phyloP scores from a whole-genome alignment of 495 filamentous ascomycete species.

The Hypoxylon cercidicola region DNA sequence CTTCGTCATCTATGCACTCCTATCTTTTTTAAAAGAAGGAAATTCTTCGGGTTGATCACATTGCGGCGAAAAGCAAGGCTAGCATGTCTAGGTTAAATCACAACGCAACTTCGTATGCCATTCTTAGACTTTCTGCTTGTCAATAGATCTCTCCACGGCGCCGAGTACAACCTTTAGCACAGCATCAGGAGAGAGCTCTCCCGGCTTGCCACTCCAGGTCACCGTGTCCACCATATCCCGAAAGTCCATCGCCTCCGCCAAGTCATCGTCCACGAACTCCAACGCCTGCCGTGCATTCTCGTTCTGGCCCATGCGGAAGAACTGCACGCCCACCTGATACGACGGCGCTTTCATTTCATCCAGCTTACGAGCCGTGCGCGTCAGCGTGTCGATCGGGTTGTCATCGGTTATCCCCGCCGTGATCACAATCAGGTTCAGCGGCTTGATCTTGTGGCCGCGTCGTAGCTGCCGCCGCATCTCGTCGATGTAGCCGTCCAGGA shows the following conservation, averaged over 20 bases:
- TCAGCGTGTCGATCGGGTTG: constrained; percentile 73
- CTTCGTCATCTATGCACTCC: not conserved
- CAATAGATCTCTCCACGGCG: constrained; percentile 55
- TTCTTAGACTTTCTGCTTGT: constrained; percentile 16
- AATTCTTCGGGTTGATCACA: too few species aligned
- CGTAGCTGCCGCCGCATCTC: constrained; percentile 31
- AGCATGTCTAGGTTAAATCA: too few species aligned
- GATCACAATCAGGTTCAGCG: constrained; percentile 85
- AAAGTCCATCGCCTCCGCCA: constrained; percentile 61
- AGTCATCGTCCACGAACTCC: constrained; percentile 73
- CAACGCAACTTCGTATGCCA: too few species aligned
- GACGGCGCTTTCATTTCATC: constrained; percentile 74
- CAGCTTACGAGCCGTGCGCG: constrained; percentile 70
- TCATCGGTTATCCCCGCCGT: constrained; percentile 84
- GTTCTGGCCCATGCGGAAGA: constrained; percentile 87
- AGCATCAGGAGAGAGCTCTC: constrained; percentile 57
- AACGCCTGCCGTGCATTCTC: constrained; percentile 66
- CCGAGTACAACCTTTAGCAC: constrained; percentile 79
- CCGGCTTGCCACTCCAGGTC: constrained; percentile 65
- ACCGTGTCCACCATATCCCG: constrained; percentile 89
- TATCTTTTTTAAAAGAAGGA: not conserved
- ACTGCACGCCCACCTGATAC: constrained; percentile 88
- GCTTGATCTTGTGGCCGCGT: constrained; percentile 63
- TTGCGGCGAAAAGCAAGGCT: too few species aligned
- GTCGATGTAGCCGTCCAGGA: constrained; percentile 71